Evolutionary conservation across 192 early-diverging fungal genomes (phyloP).

Genomic region (Umbelopsis sp.): DNA sequence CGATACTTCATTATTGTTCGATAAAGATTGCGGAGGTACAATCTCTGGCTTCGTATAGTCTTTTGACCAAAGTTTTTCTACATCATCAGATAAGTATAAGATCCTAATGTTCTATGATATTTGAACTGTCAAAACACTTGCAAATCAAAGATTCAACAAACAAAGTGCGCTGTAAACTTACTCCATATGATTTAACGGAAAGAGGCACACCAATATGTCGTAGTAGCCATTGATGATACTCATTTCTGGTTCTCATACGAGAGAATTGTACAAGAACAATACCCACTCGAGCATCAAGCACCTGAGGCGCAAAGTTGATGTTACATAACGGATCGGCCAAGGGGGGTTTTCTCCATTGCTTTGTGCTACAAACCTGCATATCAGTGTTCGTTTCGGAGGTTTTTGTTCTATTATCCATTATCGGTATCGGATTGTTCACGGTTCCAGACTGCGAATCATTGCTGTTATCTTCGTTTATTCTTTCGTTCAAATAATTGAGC

Average conservation of each 20-base stretch:
- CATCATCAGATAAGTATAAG: conserved; percentile 28
- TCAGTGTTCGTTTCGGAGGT: not conserved
- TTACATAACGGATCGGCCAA: not conserved
- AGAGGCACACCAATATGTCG: conserved; percentile 23
- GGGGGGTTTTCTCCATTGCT: not conserved
- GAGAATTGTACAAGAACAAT: conserved; percentile 29
- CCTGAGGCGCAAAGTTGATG: not conserved
- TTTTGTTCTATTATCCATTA: not conserved
- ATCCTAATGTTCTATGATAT: conserved; percentile 15
- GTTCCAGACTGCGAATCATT: not conserved
- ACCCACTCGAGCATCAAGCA: conserved; percentile 30
- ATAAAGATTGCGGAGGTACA: too few relatives aligned
- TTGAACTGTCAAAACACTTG: not conserved
- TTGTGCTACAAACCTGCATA: conserved; percentile 10
- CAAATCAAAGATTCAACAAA: not conserved
- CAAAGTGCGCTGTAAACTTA: not conserved
- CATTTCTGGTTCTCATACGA: conserved; percentile 28
- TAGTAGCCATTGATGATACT: conserved; percentile 35
- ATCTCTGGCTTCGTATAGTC: not conserved
- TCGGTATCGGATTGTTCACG: not conserved
- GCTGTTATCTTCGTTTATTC: not conserved
- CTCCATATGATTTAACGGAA: conserved; percentile 15
- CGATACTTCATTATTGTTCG: not conserved
- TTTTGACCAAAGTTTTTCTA: not conserved
- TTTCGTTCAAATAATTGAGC: not conserved